Percentiles rank a stretch among this genome's conserved stretches.
Conservation (phyloP, 2,329 filamentous ascomycete genomes). For the Exophiala lecanii-corni region DNA sequence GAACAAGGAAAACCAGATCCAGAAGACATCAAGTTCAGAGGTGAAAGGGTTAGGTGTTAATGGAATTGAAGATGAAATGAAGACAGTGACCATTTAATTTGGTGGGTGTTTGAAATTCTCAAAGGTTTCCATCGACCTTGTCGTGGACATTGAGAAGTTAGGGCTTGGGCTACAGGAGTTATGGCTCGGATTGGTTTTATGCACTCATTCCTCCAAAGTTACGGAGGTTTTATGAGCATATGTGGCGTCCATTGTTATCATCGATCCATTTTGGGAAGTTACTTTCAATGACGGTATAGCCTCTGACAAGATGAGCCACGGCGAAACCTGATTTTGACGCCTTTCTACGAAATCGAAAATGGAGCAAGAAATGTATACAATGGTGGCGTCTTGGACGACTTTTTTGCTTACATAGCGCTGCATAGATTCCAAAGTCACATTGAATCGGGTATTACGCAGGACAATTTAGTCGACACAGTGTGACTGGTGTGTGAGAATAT, state of each 20-base stretch:
- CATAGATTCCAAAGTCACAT: background rate
- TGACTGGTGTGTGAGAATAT: too few species aligned
- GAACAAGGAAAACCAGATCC: constrained; percentile 31
- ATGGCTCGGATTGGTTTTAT: too few species aligned
- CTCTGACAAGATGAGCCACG: too few species aligned
- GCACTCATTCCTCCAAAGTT: too few species aligned
- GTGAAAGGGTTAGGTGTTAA: constrained; percentile 35
- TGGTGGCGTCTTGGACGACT: background rate
- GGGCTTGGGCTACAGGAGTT: too few species aligned
- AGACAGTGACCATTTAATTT: constrained; percentile 42
- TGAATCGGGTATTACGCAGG: too few species aligned
- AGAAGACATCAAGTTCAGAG: constrained; percentile 30
- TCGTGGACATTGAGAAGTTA: too few species aligned
- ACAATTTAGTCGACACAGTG: too few species aligned
- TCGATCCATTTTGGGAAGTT: background rate
- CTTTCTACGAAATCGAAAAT: too few species aligned
- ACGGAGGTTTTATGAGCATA: background rate
- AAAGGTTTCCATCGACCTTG: too few species aligned
- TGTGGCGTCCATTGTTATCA: background rate
- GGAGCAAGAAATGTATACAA: background rate
- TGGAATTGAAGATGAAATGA: constrained; percentile 41
- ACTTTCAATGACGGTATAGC: too few species aligned
- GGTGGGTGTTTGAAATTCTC: constrained; percentile 1
- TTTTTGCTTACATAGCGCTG: background rate
- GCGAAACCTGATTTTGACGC: too few species aligned